Percentiles rank a stretch among this genome's conserved stretches.
Evolutionary conservation across 768 basidiomycete genomes (phyloP).

Genomic region (Boletus eberwhitei): DNA sequence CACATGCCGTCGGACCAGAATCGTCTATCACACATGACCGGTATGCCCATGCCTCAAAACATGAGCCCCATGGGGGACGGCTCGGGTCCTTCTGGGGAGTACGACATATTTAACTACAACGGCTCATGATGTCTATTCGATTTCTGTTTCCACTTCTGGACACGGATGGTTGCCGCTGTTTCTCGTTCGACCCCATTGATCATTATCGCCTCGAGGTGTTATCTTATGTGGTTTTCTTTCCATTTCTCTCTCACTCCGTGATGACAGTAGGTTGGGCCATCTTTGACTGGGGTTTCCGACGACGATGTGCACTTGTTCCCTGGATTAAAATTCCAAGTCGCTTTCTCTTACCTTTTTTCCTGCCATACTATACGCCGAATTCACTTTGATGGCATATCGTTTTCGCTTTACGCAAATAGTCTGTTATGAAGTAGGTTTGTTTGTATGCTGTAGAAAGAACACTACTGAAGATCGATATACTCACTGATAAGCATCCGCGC

Average conservation of each 20-base stretch:
- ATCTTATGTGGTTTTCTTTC: slow-evolving; percentile 17
- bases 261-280: slow-evolving; percentile 5
- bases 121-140: slow-evolving; percentile 33
- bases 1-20: slow-evolving; percentile 28
- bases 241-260: slow-evolving; percentile 4
- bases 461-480: slow-evolving; percentile 10
- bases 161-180: slow-evolving; percentile 18
- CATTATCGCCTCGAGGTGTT: slow-evolving; percentile 28
- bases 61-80: slow-evolving; percentile 42
- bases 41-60: slow-evolving; percentile 48
- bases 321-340: background rate
- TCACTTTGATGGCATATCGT: slow-evolving; percentile 13
- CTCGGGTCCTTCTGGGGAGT: slow-evolving; percentile 40
- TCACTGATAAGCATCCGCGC: background rate
- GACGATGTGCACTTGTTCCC: background rate
- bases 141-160: slow-evolving; percentile 13
- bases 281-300: background rate
- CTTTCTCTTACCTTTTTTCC: background rate
- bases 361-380: slow-evolving; percentile 21
- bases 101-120: slow-evolving; percentile 60
- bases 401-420: slow-evolving; percentile 21
- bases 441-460: slow-evolving; percentile 32
- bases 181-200: slow-evolving; percentile 17
- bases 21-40: slow-evolving; percentile 47
- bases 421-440: slow-evolving; percentile 28